phyloP scores from a whole-genome alignment of 805 yeast genomes.

The Cyberlindnera petersonii region DNA sequence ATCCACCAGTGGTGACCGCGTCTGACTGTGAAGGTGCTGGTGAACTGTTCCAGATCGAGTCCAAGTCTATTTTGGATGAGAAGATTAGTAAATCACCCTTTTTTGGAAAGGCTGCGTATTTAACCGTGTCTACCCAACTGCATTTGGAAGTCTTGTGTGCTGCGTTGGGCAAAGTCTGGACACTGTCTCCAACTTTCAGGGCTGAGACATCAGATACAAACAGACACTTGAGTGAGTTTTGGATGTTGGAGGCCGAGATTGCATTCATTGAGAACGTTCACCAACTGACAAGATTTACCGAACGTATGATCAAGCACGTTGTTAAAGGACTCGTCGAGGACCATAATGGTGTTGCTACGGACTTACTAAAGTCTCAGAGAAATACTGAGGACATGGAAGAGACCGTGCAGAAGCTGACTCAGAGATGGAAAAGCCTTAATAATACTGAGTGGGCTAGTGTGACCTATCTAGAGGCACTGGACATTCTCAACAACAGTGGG shows the following conservation, averaged over 20 bases:
- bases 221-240: slow-evolving; percentile 89
- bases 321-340: slow-evolving; percentile 31
- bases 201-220: slow-evolving; percentile 91
- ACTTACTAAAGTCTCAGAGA: slow-evolving; percentile 32
- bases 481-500: slow-evolving; percentile 35
- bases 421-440: slow-evolving; percentile 59
- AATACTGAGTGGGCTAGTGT: slow-evolving; percentile 58
- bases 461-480: slow-evolving; percentile 74
- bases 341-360: slow-evolving; percentile 23
- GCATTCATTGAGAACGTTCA: slow-evolving; percentile 56
- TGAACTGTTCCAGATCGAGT: slow-evolving; percentile 65
- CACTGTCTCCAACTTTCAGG: slow-evolving; percentile 85
- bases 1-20: slow-evolving; percentile 83
- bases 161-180: slow-evolving; percentile 80
- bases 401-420: slow-evolving; percentile 28
- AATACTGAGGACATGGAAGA: slow-evolving; percentile 34
- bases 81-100: slow-evolving; percentile 33
- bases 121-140: slow-evolving; percentile 89
- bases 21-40: slow-evolving; percentile 99
- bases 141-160: slow-evolving; percentile 80
- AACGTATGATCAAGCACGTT: slow-evolving; percentile 60
- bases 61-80: slow-evolving; percentile 23
- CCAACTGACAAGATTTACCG: slow-evolving; percentile 64
- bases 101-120: slow-evolving; percentile 62
- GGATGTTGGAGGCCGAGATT: slow-evolving; percentile 96